Evolutionary conservation across 2,329 filamentous ascomycete genomes (phyloP), one percentile per base, ranked within the genome.

Genomic region (Pseudopithomyces maydicus): DNA sequence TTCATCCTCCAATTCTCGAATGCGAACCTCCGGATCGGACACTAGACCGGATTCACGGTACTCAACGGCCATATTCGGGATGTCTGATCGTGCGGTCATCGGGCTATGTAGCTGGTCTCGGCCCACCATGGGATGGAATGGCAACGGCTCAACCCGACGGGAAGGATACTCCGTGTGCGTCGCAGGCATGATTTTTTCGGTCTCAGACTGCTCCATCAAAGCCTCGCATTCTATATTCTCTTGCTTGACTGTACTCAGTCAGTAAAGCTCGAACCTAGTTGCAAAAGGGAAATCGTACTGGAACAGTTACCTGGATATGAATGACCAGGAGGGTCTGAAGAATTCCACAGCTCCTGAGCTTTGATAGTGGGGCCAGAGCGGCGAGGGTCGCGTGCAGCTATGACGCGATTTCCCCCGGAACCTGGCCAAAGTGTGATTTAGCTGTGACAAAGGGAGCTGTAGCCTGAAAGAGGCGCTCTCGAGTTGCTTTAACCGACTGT

Each of bases 1-100:
- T 19, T 51, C 38, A 19, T 51, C 38, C 48, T 51, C 48, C n/a
- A 51, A 15, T 26, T 51, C 48, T 33, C 22, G 23, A 12, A 51
- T 41, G n/a, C 48, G 36, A 15, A n/a, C 8, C n/a, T 51, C 48
- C 14, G 48, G 6, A 19, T 42, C 48, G 23, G 36, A 51, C n/a
- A 12, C n/a, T 17, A 38, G n/a, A 14, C 42, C 38, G 6, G 23
- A 33, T 6, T 51, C 36, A 17, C 7, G 23, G 2, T 43, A 36
- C 3, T 33, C 33, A n/a, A 26, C 11, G 23, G 23, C 11, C 17
- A 20, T 36, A 33, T 23, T 15, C 17, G 7, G 22, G n/a, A 14
- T 17, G 22, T 50, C 23, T 41, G 11, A n/a, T 22, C 10, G 12
- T 11, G 11, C 17, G 15, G 36, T 26, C 2, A 29, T 36, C 12